These are phyloP conservation scores for Remersonia thermophila DNA, from an alignment of 2,329 filamentous ascomycete genomes.

Conservation along the genomic window DNA sequence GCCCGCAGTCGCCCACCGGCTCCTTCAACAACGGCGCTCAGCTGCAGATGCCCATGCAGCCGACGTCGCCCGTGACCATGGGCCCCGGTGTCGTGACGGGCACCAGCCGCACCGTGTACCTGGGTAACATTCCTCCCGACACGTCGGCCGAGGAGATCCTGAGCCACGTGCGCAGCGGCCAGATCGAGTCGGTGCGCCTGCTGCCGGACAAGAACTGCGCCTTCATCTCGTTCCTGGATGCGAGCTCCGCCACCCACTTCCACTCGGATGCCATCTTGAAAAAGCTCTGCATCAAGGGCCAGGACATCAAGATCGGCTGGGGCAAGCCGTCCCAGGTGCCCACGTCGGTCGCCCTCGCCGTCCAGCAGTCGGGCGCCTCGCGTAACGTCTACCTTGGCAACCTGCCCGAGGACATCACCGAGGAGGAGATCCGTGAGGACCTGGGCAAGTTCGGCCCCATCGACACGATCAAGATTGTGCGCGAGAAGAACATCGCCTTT, in stretches of 20 bases:
- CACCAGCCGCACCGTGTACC: slow-evolving; percentile 90
- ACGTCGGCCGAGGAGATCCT: slow-evolving; percentile 94
- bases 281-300: slow-evolving; percentile 95
- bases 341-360: slow-evolving; percentile 90
- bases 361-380: slow-evolving; percentile 93
- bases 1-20: slow-evolving; percentile 74
- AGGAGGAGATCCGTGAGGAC: slow-evolving; percentile 89
- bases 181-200: slow-evolving; percentile 96
- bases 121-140: slow-evolving; percentile 97
- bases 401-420: slow-evolving; percentile 74
- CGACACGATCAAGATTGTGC: slow-evolving; percentile 93
- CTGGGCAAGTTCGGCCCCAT: slow-evolving; percentile 93
- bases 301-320: slow-evolving; percentile 99
- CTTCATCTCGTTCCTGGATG: slow-evolving; percentile 97
- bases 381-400: slow-evolving; percentile 96
- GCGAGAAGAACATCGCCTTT: slow-evolving; percentile 96
- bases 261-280: slow-evolving; percentile 99
- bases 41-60: slow-evolving; percentile 43
- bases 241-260: slow-evolving; percentile 95
- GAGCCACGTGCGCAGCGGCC: slow-evolving; percentile 88
- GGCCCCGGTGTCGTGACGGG: slow-evolving; percentile 72
- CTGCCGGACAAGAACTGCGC: slow-evolving; percentile 99
- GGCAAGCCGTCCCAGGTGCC: slow-evolving; percentile 97
- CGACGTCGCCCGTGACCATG: slow-evolving; percentile 64
- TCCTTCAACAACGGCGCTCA: slow-evolving; percentile 50